These are phyloP conservation scores for Calonectria montana DNA, from an alignment of 2,329 filamentous ascomycete genomes.

Conservation along the genomic window DNA sequence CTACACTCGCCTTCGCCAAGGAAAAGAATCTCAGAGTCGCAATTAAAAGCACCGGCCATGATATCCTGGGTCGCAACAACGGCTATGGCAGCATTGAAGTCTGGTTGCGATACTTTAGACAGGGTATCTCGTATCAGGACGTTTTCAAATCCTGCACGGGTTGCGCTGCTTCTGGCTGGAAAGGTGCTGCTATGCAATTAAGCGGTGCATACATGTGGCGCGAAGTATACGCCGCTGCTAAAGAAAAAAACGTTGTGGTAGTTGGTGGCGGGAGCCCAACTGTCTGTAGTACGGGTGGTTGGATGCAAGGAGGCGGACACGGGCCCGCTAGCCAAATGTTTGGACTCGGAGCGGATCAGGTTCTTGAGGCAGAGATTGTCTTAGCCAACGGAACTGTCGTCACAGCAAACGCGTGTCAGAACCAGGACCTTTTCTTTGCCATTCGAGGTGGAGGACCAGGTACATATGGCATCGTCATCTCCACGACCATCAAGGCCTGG, in stretches of 20 bases:
- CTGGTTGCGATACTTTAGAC: conserved; percentile 3
- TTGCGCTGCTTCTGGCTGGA: background rate
- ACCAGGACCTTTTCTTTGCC: conserved; percentile 71
- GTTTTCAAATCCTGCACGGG: background rate
- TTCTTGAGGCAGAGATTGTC: conserved; percentile 64
- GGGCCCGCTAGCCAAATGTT: conserved; percentile 59
- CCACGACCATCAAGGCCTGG: background rate
- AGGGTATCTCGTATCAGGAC: background rate
- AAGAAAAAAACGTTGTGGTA: background rate
- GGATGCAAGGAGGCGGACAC: conserved; percentile 67
- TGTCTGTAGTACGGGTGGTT: conserved; percentile 67
- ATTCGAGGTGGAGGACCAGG: conserved; percentile 67
- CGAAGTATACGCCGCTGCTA: background rate
- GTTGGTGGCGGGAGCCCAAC: conserved; percentile 56
- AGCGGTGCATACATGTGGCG: background rate
- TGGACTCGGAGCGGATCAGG: conserved; percentile 67
- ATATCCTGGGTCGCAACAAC: background rate
- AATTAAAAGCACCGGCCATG: conserved; percentile 10
- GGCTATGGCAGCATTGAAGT: background rate
- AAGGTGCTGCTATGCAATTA: background rate
- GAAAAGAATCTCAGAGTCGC: background rate
- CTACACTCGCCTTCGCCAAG: background rate
- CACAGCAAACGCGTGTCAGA: conserved; percentile 55
- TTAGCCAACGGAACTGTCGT: conserved; percentile 59
- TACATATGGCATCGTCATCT: conserved; percentile 10